Percentiles rank a stretch among this genome's conserved stretches.
Evolutionary conservation across 2,329 filamentous ascomycete species (phyloP).

Genomic region (Trichoderma sp.): DNA sequence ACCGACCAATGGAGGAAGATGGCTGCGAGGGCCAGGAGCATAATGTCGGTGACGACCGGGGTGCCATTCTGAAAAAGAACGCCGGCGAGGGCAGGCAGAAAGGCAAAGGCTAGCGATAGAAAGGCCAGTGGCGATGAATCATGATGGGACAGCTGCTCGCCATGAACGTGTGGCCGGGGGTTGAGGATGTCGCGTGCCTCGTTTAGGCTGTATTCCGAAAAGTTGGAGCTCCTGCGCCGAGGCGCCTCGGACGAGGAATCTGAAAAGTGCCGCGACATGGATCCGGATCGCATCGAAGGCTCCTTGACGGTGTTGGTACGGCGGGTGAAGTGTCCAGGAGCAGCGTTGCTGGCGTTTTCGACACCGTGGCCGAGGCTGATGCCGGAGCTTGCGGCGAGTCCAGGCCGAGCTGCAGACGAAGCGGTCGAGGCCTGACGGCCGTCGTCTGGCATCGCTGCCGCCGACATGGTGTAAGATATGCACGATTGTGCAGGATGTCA

Average conservation of each 20-base stretch:
- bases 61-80: conserved; percentile 82
- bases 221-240: conserved; percentile 69
- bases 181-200: conserved; percentile 69
- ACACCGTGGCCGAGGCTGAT: conserved; percentile 1
- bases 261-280: conserved; percentile 24
- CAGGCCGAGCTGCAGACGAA: conserved; percentile 4
- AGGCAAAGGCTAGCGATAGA: conserved; percentile 75
- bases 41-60: conserved; percentile 78
- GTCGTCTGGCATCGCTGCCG: conserved; percentile 23
- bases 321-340: conserved; percentile 39
- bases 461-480: conserved; percentile 10
- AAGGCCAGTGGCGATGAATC: conserved; percentile 72
- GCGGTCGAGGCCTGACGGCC: conserved; percentile 16
- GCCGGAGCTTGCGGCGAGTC: conserved; percentile 16
- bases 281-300: conserved; percentile 23
- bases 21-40: conserved; percentile 73
- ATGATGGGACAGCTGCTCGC: conserved; percentile 38
- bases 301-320: conserved; percentile 42
- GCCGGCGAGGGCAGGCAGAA: conserved; percentile 82
- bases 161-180: conserved; percentile 36
- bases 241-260: conserved; percentile 30
- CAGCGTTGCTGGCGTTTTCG: neutral
- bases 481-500: conserved; percentile 7
- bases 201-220: conserved; percentile 71
- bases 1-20: conserved; percentile 93